Evolutionary conservation across 441 rosid genomes (phyloP), one percentile per base, ranked within the genome.

Genomic region (Populus trichocarpa): DNA sequence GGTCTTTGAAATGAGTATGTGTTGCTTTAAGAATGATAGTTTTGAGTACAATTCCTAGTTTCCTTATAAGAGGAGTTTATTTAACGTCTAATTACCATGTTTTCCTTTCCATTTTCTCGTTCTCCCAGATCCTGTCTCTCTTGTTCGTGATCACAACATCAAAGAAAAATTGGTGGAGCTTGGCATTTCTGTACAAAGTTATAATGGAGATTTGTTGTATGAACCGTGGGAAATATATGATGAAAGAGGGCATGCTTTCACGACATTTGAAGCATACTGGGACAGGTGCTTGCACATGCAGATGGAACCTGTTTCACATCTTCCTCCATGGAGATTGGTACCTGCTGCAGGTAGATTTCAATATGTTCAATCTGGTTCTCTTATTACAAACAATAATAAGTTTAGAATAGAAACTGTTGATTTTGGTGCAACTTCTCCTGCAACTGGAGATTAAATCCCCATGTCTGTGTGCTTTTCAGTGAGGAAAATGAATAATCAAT

Each of bases 201-300:
- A 83, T 75, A 95, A 90, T 78, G 98, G 92, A 10, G 98, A 95
- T 89, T 83, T 93, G 76, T 73, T 95, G 84, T 90, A 85, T 84
- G 97, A 95, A 80, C 99, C 99, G 5, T 95, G 99, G 98, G 98
- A 92, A 77, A 90, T 93, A 78, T 91, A 89, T 65, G 81, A 89
- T 42, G 91, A 89, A 70, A 82, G 77, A 73, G 96, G 99, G 32
- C 82, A 79, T 73, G 89, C 96, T 80, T 92, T 93, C 85, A 85
- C 89, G 8, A 91, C 80, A 71, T 93, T 95, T 75, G 87, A 81
- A 70, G 80, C 89, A 26, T 95, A 87, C 67, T 93, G 98, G 99
- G 83, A 87, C 70, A 90, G 84, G 81, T 92, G 92, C 84, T 83
- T 88, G 88, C 84, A 85, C 76, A 87, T 89, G 91, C 85, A 84